Conservation (phyloP, 176 grass and related monocot species). For the Oryza glumipatula region DNA sequence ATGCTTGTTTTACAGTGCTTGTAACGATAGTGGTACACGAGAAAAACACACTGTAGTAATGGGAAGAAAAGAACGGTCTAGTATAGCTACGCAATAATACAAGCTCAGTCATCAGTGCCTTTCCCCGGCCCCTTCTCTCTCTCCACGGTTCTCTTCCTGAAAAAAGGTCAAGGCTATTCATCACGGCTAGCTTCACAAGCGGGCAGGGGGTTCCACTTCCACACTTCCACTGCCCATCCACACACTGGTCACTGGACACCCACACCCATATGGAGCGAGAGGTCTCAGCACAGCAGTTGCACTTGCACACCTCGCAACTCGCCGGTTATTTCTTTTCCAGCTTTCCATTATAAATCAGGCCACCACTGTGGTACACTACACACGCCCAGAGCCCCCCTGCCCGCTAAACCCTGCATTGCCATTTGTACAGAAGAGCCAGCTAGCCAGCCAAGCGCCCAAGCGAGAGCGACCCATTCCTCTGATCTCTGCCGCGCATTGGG, state of each 20-base stretch:
- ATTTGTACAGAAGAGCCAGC: slow-evolving; percentile 28
- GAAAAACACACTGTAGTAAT: too few relatives aligned
- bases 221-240: not conserved
- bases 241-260: slow-evolving; percentile 11
- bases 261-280: not conserved
- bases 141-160: not conserved
- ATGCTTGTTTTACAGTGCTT: not conserved
- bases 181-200: not conserved
- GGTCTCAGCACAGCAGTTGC: not conserved
- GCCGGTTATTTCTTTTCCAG: not conserved
- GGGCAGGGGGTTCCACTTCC: not conserved
- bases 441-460: not conserved
- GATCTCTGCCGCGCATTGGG: slow-evolving; percentile 30
- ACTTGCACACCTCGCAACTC: not conserved
- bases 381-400: not conserved
- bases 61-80: too few relatives aligned
- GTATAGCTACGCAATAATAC: not conserved
- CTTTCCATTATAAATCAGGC: slow-evolving; percentile 10
- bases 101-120: too few relatives aligned
- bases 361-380: not conserved
- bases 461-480: not conserved
- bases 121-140: not conserved
- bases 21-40: not conserved
- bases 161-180: not conserved
- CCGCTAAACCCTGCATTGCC: slow-evolving; percentile 22